phyloP scores from a whole-genome alignment of 148 eudicot species.

The Rhododendron molle region DNA sequence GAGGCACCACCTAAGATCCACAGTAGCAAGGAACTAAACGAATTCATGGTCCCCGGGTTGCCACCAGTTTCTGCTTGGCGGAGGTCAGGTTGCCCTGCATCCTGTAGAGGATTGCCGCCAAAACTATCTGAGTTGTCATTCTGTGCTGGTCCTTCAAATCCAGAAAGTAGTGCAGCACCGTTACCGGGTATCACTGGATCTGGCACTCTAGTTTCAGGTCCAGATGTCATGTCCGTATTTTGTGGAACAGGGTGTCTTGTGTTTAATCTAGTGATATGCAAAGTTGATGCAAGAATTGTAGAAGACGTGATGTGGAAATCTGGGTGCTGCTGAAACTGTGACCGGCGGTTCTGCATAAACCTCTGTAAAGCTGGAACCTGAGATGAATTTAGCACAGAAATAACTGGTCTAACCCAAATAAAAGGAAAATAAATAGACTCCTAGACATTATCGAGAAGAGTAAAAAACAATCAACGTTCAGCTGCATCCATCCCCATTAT shows the following conservation, averaged over 20 bases:
- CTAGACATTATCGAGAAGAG: neutral
- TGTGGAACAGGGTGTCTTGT: conserved; percentile 46
- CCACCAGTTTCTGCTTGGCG: conserved; percentile 58
- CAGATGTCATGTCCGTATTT: conserved; percentile 34
- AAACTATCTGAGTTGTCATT: conserved; percentile 30
- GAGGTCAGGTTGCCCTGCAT: conserved; percentile 41
- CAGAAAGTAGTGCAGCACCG: conserved; percentile 31
- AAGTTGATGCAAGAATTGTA: conserved; percentile 83
- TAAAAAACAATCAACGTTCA: neutral
- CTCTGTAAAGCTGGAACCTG: conserved; percentile 97
- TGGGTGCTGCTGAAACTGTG: conserved; percentile 88
- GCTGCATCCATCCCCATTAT: neutral
- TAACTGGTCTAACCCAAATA: neutral
- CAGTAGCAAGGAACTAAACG: conserved; percentile 78
- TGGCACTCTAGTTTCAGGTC: conserved; percentile 33
- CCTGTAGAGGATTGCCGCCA: conserved; percentile 41
- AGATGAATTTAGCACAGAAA: conserved; percentile 7
- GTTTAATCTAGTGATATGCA: conserved; percentile 88
- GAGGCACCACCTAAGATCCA: conserved; percentile 92
- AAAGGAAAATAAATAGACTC: neutral
- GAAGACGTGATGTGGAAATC: conserved; percentile 94
- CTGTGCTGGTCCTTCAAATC: conserved; percentile 31
- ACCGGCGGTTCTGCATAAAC: conserved; percentile 75
- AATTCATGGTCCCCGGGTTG: conserved; percentile 75
- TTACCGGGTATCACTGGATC: conserved; percentile 34